phyloP scores from a whole-genome alignment of 345 rosid species.

The Lagerstroemia speciosa region DNA sequence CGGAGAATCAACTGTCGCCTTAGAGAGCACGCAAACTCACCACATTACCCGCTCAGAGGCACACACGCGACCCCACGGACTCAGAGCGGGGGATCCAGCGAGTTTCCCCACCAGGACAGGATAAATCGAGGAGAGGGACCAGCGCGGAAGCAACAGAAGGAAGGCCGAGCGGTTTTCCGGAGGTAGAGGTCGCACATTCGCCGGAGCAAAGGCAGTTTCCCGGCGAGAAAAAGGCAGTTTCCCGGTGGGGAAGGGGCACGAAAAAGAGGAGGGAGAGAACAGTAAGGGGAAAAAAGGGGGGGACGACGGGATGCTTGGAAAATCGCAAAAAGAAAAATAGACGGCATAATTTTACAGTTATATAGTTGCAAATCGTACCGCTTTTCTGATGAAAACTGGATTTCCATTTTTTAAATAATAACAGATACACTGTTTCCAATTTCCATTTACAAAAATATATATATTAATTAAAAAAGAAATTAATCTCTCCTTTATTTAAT shows the following conservation, averaged over 20 bases:
- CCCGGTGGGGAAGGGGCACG: constrained; percentile 14
- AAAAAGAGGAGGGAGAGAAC: constrained; percentile 21
- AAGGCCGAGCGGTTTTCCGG: background rate
- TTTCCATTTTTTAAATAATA: background rate
- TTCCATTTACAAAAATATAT: background rate
- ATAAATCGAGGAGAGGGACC: background rate
- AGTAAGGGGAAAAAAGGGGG: constrained; percentile 13
- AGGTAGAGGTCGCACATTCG: background rate
- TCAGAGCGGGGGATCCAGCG: constrained; percentile 57
- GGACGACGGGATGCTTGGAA: constrained; percentile 31
- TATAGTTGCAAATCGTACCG: background rate
- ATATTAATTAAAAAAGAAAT: too few relatives aligned
- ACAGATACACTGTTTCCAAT: too few relatives aligned
- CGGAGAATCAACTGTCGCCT: constrained; percentile 23
- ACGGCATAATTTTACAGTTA: constrained; percentile 51
- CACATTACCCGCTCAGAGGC: constrained; percentile 63
- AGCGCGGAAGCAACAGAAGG: background rate
- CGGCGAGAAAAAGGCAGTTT: constrained; percentile 31
- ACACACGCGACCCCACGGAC: constrained; percentile 24
- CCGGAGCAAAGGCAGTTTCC: constrained; percentile 28
- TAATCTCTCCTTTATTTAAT: too few relatives aligned
- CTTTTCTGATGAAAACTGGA: constrained; percentile 15
- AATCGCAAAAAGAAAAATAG: constrained; percentile 40
- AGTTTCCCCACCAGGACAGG: constrained; percentile 22
- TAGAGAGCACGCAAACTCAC: constrained; percentile 27